Evolutionary conservation across 495 filamentous ascomycete genomes (phyloP).

Genomic region (Bacidia rubella): DNA sequence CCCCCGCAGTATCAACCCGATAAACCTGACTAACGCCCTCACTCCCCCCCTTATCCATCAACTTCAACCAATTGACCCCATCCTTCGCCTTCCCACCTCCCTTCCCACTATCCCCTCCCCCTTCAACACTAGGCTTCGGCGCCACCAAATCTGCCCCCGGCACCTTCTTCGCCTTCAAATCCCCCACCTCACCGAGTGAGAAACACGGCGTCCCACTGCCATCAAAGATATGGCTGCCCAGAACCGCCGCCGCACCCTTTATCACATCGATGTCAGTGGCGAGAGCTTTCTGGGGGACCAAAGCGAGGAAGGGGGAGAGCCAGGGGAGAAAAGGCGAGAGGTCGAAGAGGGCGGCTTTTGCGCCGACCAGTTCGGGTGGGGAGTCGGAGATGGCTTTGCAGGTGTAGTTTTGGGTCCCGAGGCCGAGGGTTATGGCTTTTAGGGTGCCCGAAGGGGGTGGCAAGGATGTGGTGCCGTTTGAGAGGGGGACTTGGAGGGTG

Average conservation of each 20-base stretch:
- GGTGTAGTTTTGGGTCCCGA: slow-evolving; percentile 69
- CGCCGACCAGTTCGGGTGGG: slow-evolving; percentile 36
- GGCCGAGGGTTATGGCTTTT: slow-evolving; percentile 51
- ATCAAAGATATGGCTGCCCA: slow-evolving; percentile 59
- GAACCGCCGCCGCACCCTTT: slow-evolving; percentile 21
- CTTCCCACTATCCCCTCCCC: slow-evolving; percentile 30
- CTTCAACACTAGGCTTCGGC: no score
- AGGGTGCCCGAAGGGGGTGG: slow-evolving; percentile 36
- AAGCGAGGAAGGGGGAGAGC: slow-evolving; percentile 18
- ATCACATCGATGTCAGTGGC: slow-evolving; percentile 23
- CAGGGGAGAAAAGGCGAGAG: slow-evolving; percentile 32
- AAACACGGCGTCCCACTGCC: slow-evolving; percentile 39
- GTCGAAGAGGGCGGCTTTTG: slow-evolving; percentile 56
- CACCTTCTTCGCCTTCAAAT: slow-evolving; percentile 30
- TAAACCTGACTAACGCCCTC: slow-evolving; percentile 43
- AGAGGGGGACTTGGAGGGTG: slow-evolving; percentile 5
- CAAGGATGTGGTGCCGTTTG: slow-evolving; percentile 23
- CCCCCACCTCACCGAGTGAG: slow-evolving; percentile 34
- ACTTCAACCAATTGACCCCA: slow-evolving; percentile 52
- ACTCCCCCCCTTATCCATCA: slow-evolving; percentile 36
- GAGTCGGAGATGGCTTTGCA: slow-evolving; percentile 27
- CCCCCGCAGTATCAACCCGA: slow-evolving; percentile 55
- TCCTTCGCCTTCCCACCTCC: slow-evolving; percentile 26
- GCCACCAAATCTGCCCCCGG: slow-evolving; percentile 30
- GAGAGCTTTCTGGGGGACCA: slow-evolving; percentile 26